A percentile compares a stretch with the other conserved stretches of the same genome.
These are phyloP conservation scores for Eimeria brunetti DNA, from an alignment of 169 alveolate genomes.

Conservation along the genomic window DNA sequence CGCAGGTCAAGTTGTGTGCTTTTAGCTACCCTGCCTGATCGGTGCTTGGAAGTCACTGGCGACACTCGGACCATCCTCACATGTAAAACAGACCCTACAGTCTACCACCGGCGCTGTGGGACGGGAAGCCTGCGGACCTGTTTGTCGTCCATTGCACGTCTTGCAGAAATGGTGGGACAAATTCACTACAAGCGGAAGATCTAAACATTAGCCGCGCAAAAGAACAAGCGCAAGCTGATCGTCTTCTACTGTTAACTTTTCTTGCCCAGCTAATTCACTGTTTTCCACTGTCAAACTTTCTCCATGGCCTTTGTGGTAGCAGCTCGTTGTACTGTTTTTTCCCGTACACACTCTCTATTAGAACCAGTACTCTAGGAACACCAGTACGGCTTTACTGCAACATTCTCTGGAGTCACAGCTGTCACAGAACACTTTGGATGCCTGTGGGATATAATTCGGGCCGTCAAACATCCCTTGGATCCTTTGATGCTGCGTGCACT, in stretches of 20 bases:
- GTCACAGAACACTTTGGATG: not conserved
- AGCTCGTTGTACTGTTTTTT: not conserved
- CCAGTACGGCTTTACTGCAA: not conserved
- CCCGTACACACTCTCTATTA: not conserved
- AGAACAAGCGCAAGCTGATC: not conserved
- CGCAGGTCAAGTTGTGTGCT: slow-evolving; percentile 20
- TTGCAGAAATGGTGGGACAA: slow-evolving; percentile 59
- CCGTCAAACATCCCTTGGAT: not conserved
- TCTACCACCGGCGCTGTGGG: not conserved
- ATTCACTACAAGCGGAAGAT: not conserved
- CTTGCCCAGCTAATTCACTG: not conserved
- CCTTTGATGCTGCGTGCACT: not conserved
- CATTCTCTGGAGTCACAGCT: not conserved
- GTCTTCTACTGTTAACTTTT: not conserved
- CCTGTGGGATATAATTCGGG: not conserved
- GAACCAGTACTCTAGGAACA: not conserved
- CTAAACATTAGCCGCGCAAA: not conserved
- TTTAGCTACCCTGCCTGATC: slow-evolving; percentile 18
- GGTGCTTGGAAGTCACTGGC: not conserved
- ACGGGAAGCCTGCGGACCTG: slow-evolving; percentile 4
- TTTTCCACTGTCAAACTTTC: not conserved
- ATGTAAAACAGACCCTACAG: not conserved
- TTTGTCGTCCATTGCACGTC: not conserved
- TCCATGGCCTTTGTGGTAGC: not conserved
- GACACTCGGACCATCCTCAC: not conserved